Conservation (phyloP, 345 rosid genomes). For the Pelargonium nanum region DNA sequence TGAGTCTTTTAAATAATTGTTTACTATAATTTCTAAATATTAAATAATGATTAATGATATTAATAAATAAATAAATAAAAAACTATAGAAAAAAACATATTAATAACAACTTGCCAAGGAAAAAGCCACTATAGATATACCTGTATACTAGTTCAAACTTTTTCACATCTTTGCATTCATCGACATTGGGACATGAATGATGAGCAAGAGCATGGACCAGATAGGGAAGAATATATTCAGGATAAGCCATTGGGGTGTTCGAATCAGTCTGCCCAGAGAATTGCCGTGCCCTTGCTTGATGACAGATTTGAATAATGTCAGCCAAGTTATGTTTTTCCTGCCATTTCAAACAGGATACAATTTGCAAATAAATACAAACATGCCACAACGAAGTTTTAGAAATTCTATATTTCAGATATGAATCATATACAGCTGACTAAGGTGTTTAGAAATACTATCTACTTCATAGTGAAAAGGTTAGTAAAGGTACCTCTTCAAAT, state of each 20-base stretch:
- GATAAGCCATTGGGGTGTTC: conserved; percentile 37
- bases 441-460: conserved; percentile 14
- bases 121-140: conserved; percentile 25
- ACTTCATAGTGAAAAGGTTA: not conserved
- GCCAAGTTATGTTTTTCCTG: conserved; percentile 83
- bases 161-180: conserved; percentile 75
- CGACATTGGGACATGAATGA: conserved; percentile 64
- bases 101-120: too few relatives aligned
- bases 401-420: not conserved
- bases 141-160: conserved; percentile 67
- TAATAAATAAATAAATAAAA: too few relatives aligned
- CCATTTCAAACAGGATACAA: conserved; percentile 14
- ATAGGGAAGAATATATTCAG: conserved; percentile 62
- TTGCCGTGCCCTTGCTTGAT: conserved; percentile 69
- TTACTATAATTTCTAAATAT: too few relatives aligned
- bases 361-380: not conserved
- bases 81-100: too few relatives aligned
- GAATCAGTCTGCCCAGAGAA: conserved; percentile 55
- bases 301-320: conserved; percentile 76
- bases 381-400: not conserved
- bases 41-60: too few relatives aligned
- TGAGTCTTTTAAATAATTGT: too few relatives aligned
- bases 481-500: conserved; percentile 55
- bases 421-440: not conserved
- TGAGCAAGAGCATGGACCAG: conserved; percentile 83